Base-by-base conservation (phyloP, 345 rosid genomes). In the Lagerstroemia speciosa region DNA sequence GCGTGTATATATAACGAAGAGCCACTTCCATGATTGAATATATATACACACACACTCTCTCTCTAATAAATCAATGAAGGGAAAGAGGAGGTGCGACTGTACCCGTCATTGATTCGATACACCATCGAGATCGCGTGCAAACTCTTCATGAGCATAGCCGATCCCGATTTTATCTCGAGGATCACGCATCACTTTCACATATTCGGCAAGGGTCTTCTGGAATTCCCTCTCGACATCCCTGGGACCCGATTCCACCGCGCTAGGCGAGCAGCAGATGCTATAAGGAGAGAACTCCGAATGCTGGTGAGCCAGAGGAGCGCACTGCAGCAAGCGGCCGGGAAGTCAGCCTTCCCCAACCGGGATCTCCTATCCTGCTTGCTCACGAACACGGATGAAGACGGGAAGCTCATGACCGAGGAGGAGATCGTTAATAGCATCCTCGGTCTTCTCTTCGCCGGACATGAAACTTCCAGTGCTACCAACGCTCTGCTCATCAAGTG, bases 351-450 rank as follows among this genome's bases (percentile, higher is more conserved):
- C 11, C 53, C 71, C n/a, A 16, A 48, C 5, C 70, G 67, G 6
- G 81, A 78, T 53, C 66, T 78, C 36, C 26, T 74, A 22, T 66
- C 81, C 7, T 65, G 67, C 52, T 41, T 78, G 66, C 67, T 74
- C 11, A 57, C 24, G 52, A 64, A 53, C 7, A 24, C 57, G 24
- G 73, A 71, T 27, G 72, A 72, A 46, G 53, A 66, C 30, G 81
- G 81, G 31, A 74, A 33, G 65, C 57, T 74, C 73, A 64, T 71
- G 57, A 58, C 78, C 5, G 81, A 78, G 33, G 34, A 24, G 12
- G 75, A 74, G 73, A 64, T 78, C 36, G 50, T 68, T 30, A 67
- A 78, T 48, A 74, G 71, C 62, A 65, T 71, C 12, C 26, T 74
- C 31, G 3, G 8, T 8, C 22, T 74, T 36, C 68, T 74, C 6